A percentile compares a stretch with the other conserved stretches of the same genome.
These are phyloP conservation scores for Rosa chinensis DNA, from an alignment of 306 rosid species.

Conservation along the genomic window DNA sequence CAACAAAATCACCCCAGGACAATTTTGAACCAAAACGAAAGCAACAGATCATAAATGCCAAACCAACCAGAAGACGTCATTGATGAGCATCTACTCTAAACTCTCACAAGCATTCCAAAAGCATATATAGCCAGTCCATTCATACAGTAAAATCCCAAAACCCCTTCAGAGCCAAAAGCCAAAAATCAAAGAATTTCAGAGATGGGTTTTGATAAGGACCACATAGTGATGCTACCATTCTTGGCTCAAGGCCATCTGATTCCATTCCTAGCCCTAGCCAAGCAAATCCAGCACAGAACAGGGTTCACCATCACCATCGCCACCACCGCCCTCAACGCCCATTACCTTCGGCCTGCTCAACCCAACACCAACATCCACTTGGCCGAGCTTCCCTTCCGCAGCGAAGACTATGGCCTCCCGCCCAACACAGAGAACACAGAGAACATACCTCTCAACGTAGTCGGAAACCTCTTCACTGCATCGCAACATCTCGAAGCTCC, in stretches of 20 bases:
- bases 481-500: slow-evolving; percentile 52
- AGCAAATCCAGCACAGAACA: slow-evolving; percentile 41
- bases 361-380: slow-evolving; percentile 34
- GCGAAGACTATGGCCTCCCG: slow-evolving; percentile 48
- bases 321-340: slow-evolving; percentile 62
- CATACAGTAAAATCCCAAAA: too few species aligned
- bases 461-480: slow-evolving; percentile 30
- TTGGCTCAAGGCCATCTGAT: slow-evolving; percentile 80
- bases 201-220: slow-evolving; percentile 7
- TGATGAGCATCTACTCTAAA: too few species aligned
- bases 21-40: too few species aligned
- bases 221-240: slow-evolving; percentile 66
- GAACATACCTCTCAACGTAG: slow-evolving; percentile 31
- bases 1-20: too few species aligned
- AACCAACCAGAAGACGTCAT: too few species aligned
- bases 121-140: too few species aligned
- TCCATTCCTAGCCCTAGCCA: slow-evolving; percentile 64
- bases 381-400: slow-evolving; percentile 43
- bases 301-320: slow-evolving; percentile 56
- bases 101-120: too few species aligned
- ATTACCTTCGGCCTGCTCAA: slow-evolving; percentile 43
- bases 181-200: too few species aligned
- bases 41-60: too few species aligned
- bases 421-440: slow-evolving; percentile 60
- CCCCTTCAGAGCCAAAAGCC: too few species aligned